Conservation (phyloP, 352 stramenopile species). For the Saprolegnia parasitica region DNA sequence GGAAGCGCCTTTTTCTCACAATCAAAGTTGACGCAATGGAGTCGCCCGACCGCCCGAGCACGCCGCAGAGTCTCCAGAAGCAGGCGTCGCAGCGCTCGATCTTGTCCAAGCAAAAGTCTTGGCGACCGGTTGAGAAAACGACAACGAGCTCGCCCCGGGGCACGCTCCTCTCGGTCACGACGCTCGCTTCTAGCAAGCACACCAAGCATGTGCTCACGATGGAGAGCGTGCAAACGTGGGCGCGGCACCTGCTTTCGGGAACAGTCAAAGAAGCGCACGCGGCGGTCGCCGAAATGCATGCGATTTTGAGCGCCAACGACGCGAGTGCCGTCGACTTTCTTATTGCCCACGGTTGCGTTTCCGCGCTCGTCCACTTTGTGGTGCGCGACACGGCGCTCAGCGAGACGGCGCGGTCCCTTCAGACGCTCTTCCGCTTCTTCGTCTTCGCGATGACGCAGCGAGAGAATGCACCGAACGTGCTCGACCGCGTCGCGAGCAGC, state of each 20-base stretch:
- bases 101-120: no score
- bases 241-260: neutral
- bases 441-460: neutral
- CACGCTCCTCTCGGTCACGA: neutral
- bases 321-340: conserved; percentile 14
- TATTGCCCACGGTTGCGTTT: conserved; percentile 6
- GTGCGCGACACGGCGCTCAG: neutral
- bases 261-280: neutral
- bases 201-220: neutral
- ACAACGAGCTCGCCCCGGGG: no score
- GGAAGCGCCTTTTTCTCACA: no score
- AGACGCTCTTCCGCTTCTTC: conserved; percentile 10
- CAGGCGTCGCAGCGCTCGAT: no score
- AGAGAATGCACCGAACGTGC: conserved; percentile 15
- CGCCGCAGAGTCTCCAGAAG: no score
- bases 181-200: neutral
- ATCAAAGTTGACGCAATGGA: no score
- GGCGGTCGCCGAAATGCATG: neutral
- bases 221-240: neutral
- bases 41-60: no score
- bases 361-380: conserved; percentile 10
- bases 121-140: no score
- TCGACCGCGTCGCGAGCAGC: neutral
- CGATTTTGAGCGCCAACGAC: neutral
- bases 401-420: conserved; percentile 1